Base-by-base conservation (phyloP, 1,139 yeast genomes). In the Zygosaccharomyces pseudobailii region DNA sequence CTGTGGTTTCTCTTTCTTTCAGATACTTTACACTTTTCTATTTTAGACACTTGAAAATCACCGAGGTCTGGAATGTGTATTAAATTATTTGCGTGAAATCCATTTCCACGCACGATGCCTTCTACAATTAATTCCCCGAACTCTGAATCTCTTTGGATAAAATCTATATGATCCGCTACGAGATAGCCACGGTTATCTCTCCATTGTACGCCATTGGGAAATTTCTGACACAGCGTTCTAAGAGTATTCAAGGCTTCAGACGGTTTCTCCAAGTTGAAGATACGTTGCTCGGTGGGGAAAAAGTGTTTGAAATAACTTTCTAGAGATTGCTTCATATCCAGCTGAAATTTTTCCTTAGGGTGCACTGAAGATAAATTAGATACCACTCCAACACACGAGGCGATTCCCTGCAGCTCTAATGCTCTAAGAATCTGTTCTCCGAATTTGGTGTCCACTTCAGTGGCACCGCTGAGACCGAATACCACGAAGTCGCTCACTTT, bases 361-460 rank as follows among this genome's bases (percentile, higher is more conserved):
- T 83, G 84, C 0, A 81, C 76, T 6, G 62, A 55, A 3, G 82
- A 68, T 36, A 88, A 66, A 59, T 88, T 87, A n/a, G 92, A 81
- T 30, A 92, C 79, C 6, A 89, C 87, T 23, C 96, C 94, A 50
- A 86, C 71, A 2, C 81, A 83, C 7, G 88, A 80, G 0, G 96
- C 84, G 24, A 92, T 84, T 73, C 98, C 98, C 71, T 94, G 98
- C 19, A 92, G 79, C 60, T 87, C 89, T 38, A 90, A 76, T 2
- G 96, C 85, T 66, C 97, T 80, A 52, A 94, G 75, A 36, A 90
- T 80, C 57, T 87, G 88, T 68, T 92, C 98, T 39, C 98, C 98
- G 58, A 80, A 79, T 33, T 75, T 76, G 36, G 74, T 71, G 53
- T 84, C 90, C 38, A 90, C 95, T 68, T 92, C 97, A 46, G 82